Conservation (phyloP, 257 asterid genomes). For the Echites panduratus region DNA sequence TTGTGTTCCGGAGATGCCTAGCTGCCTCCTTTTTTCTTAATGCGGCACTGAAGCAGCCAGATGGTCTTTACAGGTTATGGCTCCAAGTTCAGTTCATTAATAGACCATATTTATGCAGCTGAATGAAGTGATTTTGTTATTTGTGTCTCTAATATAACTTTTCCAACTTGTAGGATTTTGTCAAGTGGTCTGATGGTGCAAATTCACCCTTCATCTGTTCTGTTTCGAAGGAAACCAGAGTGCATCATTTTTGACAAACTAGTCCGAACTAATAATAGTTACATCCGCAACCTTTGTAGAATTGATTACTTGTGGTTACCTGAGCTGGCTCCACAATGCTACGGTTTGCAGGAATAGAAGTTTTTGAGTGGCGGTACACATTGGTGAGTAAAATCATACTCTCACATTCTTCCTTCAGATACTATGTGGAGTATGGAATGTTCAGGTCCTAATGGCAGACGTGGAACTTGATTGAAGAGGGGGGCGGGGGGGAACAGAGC, state of each 20-base stretch:
- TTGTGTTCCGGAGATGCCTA: slow-evolving; percentile 68
- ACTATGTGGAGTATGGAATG: slow-evolving; percentile 19
- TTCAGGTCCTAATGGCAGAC: too few relatives aligned
- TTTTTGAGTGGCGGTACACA: not conserved
- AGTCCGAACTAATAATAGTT: slow-evolving; percentile 65
- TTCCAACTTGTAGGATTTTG: slow-evolving; percentile 55
- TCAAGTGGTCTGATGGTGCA: slow-evolving; percentile 78
- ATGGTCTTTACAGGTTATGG: slow-evolving; percentile 75
- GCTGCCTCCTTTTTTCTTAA: slow-evolving; percentile 96
- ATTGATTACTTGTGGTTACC: slow-evolving; percentile 84
- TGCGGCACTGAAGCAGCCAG: slow-evolving; percentile 93
- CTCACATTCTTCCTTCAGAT: slow-evolving; percentile 40
- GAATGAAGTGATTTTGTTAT: not conserved
- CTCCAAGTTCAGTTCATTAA: not conserved
- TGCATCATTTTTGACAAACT: slow-evolving; percentile 76
- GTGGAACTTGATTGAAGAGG: too few relatives aligned
- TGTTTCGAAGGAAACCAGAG: slow-evolving; percentile 77
- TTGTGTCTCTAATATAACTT: slow-evolving; percentile 8
- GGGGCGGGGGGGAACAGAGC: too few relatives aligned
- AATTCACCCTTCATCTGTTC: slow-evolving; percentile 86
- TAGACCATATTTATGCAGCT: not conserved
- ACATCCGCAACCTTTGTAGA: slow-evolving; percentile 67
- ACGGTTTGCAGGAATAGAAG: slow-evolving; percentile 45
- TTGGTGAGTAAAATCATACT: not conserved
- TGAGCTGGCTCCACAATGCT: slow-evolving; percentile 83